A percentile compares a stretch with the other conserved stretches of the same genome.
Conservation (phyloP, 306 rosid genomes). For the Sechiopsis laciniata region DNA sequence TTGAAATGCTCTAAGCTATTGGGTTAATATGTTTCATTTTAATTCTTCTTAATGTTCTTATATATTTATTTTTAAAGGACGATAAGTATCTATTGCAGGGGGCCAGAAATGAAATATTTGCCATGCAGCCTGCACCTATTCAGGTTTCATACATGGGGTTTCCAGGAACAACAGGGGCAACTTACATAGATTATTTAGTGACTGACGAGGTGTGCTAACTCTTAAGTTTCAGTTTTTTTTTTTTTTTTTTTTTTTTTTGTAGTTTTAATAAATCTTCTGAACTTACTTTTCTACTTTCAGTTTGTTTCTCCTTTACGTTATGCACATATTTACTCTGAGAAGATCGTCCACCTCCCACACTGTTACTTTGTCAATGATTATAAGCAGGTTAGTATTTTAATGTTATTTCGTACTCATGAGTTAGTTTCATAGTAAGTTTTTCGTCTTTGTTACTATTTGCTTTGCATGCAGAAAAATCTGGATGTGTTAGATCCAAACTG, state of each 20-base stretch:
- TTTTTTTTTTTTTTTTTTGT: neutral
- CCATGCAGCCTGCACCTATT: conserved; percentile 91
- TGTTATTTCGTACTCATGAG: neutral
- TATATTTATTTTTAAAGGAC: neutral
- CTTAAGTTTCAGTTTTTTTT: neutral
- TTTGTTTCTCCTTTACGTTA: conserved; percentile 76
- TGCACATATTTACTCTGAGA: conserved; percentile 86
- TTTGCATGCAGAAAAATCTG: conserved; percentile 61
- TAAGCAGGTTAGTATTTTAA: conserved; percentile 62
- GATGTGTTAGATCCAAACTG: conserved; percentile 79
- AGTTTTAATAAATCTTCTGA: neutral
- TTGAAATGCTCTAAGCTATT: neutral
- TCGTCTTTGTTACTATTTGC: neutral
- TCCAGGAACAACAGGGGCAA: conserved; percentile 97
- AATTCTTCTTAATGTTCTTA: neutral
- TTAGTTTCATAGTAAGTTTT: conserved; percentile 7
- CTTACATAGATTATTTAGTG: conserved; percentile 76
- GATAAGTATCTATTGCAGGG: conserved; percentile 44
- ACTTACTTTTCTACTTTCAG: conserved; percentile 36
- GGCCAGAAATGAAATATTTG: conserved; percentile 93
- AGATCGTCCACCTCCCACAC: conserved; percentile 94
- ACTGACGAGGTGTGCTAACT: conserved; percentile 68
- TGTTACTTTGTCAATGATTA: conserved; percentile 97
- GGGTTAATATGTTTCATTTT: neutral
- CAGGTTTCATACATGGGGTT: conserved; percentile 99